Base-by-base conservation (phyloP, 208 protist species). In the Blastocrithidia nonstop region DNA sequence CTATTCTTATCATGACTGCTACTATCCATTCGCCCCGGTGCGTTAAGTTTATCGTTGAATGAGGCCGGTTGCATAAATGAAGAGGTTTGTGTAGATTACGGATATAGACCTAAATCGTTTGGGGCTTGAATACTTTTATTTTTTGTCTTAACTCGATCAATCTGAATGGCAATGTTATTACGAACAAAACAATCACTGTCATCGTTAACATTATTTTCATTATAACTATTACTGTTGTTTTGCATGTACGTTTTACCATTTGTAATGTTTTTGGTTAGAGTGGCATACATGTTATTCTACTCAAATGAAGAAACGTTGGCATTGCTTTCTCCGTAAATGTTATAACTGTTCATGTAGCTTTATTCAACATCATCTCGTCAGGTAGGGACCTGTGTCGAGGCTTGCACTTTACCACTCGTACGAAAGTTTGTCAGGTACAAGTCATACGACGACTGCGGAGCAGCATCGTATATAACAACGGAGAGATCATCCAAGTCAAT, bases 391-490 rank as follows among this genome's bases (percentile, higher is more conserved):
- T 85, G 74, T 47, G 78, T 62, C 0, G 51, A 61, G 4, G 55
- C 59, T 52, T 84, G 76, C 27, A 61, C 50, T 9, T 54, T 60
- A 3, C 71, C 68, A 28, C 45, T 71, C 29, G 73, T 51, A 11
- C 70, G 62, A 62, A 86, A 85, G 24, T 70, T 75, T 19, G 71
- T 66, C 31, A 91, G 85, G 61, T 86, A 91, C 29, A 84, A 48
- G 26, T 91, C 82, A 57, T 91, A 91, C 57, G 79, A 71, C 19
- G 66, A 76, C 61, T 86, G 82, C 33, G 82, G 82, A 3, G 75
- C 66, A 7, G 76, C 38, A 42, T 87, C 82, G 8, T 72, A 39
- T 50, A 91, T 54, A 5, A 75, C 61, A 15, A 54, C 67, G 2
- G 61, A 29, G 16, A 63, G 61, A 28, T 81, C 74, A 57, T 91